Evolutionary conservation across 177 flowering plant species (phyloP).

Genomic region (Tripterygium wilfordii): DNA sequence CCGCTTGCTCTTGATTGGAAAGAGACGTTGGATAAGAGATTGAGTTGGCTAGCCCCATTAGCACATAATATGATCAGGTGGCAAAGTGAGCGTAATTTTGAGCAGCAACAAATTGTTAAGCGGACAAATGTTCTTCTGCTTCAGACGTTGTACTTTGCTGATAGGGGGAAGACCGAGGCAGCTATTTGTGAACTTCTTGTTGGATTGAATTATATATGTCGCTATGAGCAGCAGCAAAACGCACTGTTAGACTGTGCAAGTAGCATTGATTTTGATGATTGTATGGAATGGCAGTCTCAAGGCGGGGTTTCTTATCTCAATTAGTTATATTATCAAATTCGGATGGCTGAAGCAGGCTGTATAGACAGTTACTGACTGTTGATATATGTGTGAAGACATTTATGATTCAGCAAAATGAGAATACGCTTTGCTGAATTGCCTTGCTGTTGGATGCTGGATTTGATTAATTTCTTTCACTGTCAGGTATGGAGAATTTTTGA

Average conservation of each 20-base stretch:
- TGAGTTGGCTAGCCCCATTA: conserved; percentile 82
- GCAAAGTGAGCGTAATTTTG: conserved; percentile 95
- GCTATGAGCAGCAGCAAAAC: conserved; percentile 94
- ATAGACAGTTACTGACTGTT: conserved; percentile 9
- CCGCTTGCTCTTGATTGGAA: conserved; percentile 95
- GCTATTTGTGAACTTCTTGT: conserved; percentile 83
- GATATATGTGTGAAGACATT: conserved; percentile 12
- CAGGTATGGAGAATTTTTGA: conserved; percentile 14
- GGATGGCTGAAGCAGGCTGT: neutral
- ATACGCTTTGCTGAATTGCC: neutral
- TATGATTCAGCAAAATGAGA: conserved; percentile 6
- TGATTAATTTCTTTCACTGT: conserved; percentile 14
- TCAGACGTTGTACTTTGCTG: conserved; percentile 89
- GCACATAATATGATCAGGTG: conserved; percentile 97
- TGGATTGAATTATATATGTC: conserved; percentile 90
- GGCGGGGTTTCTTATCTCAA: conserved; percentile 22
- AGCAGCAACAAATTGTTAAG: conserved; percentile 78
- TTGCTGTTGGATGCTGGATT: conserved; percentile 12
- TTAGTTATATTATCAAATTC: conserved; percentile 3
- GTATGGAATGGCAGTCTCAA: conserved; percentile 76
- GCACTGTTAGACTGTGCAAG: conserved; percentile 90
- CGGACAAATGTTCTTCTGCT: conserved; percentile 83
- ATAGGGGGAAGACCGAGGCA: conserved; percentile 71
- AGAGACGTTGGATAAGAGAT: conserved; percentile 59
- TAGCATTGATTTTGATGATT: conserved; percentile 84